Base-by-base conservation (phyloP, 768 basidiomycete species). In the Pleurotus citrinopileatus region DNA sequence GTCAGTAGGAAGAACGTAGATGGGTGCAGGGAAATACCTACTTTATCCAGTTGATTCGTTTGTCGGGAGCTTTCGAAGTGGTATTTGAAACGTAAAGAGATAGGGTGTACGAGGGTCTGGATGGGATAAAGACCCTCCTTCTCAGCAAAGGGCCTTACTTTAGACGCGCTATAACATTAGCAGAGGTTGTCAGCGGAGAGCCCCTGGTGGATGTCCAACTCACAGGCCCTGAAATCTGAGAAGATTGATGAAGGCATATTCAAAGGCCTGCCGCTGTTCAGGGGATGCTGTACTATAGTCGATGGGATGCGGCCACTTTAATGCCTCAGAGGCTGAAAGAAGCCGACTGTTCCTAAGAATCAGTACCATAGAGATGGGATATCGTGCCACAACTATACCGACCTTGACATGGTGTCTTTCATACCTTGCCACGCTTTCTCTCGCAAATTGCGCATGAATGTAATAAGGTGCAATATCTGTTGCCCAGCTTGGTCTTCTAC, bases 31-130 rank as follows among this genome's bases (percentile, higher is more conserved):
- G 23, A 9, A 19, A 26, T 37, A 44, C 54, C 47, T 48, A 90
- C 94, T 83, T 98, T 98, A 72, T 98, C 96, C 8, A 94, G 67
- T 48, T 91, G 79, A 67, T 98, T 99, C 0, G 97, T 99, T 59
- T 84, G 82, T 29, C 93, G 77, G 15, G 81, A 76, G 0, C 90
- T 84, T 54, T 98, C 94, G 57, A 98, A 98, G 64, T 99, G 97
- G 65, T 89, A 99, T 62, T 89, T 91, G 76, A 98, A 99, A 17
- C 97, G 82, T 56, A 93, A 69, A 1, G 87, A 75, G 45, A 99
- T 78, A 1, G 95, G 91, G 40, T 87, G 84, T 3, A 93, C 80
- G 15, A 99, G 80, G 2, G 90, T 87, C 64, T 92, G 87, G 15
- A 98, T 62, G 1, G 97, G 82, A 67, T 95, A 95, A 28, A 98